Conservation (phyloP, 345 rosid genomes). For the Populus nigra region DNA sequence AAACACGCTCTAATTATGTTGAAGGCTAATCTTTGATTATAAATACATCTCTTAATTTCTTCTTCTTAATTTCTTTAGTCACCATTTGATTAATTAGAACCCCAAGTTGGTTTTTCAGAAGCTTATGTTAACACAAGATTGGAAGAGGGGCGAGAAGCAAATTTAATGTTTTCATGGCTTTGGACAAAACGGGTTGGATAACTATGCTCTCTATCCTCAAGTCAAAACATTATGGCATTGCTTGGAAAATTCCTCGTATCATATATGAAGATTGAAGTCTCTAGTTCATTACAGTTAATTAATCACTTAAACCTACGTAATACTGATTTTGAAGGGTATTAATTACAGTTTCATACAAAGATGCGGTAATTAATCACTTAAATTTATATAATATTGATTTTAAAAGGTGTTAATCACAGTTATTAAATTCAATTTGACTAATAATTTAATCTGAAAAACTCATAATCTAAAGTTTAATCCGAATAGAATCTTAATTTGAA, state of each 20-base stretch:
- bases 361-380: too few species aligned
- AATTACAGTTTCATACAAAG: not conserved
- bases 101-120: not conserved
- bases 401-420: too few species aligned
- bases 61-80: not conserved
- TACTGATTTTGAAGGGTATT: too few species aligned
- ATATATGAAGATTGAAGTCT: not conserved
- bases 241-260: not conserved
- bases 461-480: fast-evolving
- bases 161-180: not conserved
- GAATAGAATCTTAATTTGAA: too few species aligned
- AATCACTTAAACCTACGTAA: too few species aligned
- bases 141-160: not conserved
- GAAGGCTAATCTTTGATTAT: not conserved
- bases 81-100: too few species aligned
- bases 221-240: not conserved
- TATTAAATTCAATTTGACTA: too few species aligned
- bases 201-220: not conserved
- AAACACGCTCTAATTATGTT: not conserved
- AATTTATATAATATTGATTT: too few species aligned
- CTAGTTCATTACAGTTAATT: not conserved
- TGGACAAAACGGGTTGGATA: not conserved
- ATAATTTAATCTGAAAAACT: too few species aligned
- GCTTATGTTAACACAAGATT: not conserved
- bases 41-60: not conserved